Conservation (phyloP, 768 basidiomycete species). For the Boletus fagicola region DNA sequence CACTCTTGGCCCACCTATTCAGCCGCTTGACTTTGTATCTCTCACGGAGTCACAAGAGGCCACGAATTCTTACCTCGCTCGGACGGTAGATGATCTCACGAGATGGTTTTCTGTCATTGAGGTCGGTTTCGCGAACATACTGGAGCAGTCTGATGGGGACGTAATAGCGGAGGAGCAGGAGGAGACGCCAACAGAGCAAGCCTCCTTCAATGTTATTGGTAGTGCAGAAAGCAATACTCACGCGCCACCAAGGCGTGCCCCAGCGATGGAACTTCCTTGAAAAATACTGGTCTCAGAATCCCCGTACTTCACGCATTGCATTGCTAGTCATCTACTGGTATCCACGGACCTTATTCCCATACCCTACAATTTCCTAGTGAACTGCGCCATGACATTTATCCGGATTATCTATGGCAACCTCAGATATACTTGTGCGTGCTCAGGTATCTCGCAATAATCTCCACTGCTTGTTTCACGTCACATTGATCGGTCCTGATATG, state of each 20-base stretch:
- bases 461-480: slow-evolving; percentile 75
- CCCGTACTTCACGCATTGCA: slow-evolving; percentile 7
- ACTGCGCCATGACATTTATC: slow-evolving; percentile 11
- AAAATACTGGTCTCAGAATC: not conserved
- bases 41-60: slow-evolving; percentile 53
- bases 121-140: slow-evolving; percentile 61
- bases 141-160: slow-evolving; percentile 52
- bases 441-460: slow-evolving; percentile 79
- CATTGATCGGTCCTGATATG: slow-evolving; percentile 87
- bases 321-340: slow-evolving; percentile 22
- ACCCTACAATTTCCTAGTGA: slow-evolving; percentile 14
- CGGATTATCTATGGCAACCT: slow-evolving; percentile 19
- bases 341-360: slow-evolving; percentile 7
- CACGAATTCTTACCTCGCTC: slow-evolving; percentile 67
- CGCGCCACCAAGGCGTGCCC: slow-evolving; percentile 9
- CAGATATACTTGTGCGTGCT: slow-evolving; percentile 57
- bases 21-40: slow-evolving; percentile 66
- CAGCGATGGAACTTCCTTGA: slow-evolving; percentile 23
- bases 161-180: slow-evolving; percentile 69
- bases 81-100: slow-evolving; percentile 70
- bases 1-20: slow-evolving; percentile 46
- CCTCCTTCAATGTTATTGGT: slow-evolving; percentile 8
- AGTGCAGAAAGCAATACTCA: slow-evolving; percentile 10
- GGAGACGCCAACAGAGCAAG: slow-evolving; percentile 32
- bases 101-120: slow-evolving; percentile 78